phyloP scores from a whole-genome alignment of 176 grass and related monocot genomes.

The Thalia dealbata region DNA sequence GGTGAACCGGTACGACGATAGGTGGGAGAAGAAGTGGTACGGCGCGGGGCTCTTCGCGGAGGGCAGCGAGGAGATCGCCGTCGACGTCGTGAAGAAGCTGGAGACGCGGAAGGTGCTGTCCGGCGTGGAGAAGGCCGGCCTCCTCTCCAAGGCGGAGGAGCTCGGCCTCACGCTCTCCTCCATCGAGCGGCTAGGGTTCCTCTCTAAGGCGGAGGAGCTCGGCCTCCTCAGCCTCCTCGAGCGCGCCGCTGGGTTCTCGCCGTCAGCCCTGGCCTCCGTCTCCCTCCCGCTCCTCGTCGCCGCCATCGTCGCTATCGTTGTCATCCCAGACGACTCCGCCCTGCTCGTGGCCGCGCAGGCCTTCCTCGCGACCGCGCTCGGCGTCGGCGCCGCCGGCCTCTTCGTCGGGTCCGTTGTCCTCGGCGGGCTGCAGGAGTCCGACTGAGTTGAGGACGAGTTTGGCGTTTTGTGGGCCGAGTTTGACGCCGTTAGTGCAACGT shows the following conservation, averaged over 20 bases:
- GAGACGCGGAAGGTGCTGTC: constrained; percentile 88
- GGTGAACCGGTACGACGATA: constrained; percentile 90
- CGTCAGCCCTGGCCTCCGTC: constrained; percentile 64
- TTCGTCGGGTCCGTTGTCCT: constrained; percentile 74
- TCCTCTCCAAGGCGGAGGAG: constrained; percentile 90
- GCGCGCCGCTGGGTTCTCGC: constrained; percentile 39
- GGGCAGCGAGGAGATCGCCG: constrained; percentile 63
- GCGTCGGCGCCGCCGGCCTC: constrained; percentile 42
- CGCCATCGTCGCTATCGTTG: constrained; percentile 45
- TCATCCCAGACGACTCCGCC: constrained; percentile 83
- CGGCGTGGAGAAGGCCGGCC: constrained; percentile 71
- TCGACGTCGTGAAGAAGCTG: constrained; percentile 89
- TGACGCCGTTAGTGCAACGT: too few relatives aligned
- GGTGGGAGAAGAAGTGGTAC: constrained; percentile 91
- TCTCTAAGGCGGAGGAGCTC: constrained; percentile 88
- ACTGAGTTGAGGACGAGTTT: constrained; percentile 16
- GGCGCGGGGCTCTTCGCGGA: constrained; percentile 80
- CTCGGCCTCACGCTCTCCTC: constrained; percentile 79
- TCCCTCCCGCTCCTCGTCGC: constrained; percentile 75
- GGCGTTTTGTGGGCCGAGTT: too few relatives aligned
- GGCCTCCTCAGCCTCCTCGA: constrained; percentile 96
- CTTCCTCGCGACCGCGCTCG: constrained; percentile 38
- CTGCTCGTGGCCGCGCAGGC: constrained; percentile 48
- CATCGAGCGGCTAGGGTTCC: constrained; percentile 54
- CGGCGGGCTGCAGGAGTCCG: constrained; percentile 69